phyloP scores from a whole-genome alignment of 2,329 filamentous ascomycete genomes.

The Xylaria sp. region DNA sequence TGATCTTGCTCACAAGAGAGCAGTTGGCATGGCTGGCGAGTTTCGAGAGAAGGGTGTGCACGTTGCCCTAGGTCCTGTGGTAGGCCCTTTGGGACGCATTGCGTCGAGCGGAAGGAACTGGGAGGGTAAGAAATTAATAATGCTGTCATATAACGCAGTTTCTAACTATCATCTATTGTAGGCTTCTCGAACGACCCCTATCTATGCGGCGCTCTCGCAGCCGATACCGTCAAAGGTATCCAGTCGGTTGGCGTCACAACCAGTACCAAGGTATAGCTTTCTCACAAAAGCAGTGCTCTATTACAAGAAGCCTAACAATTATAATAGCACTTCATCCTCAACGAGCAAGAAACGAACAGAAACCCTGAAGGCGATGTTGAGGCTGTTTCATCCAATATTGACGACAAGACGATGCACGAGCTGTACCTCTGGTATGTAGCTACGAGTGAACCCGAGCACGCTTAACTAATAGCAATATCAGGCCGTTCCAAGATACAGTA shows the following conservation, averaged over 20 bases:
- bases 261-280: slow-evolving; percentile 48
- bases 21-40: slow-evolving; percentile 74
- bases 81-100: slow-evolving; percentile 65
- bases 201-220: slow-evolving; percentile 51
- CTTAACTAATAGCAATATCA: slow-evolving; percentile 28
- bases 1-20: slow-evolving; percentile 67
- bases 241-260: slow-evolving; percentile 75
- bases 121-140: slow-evolving; percentile 51
- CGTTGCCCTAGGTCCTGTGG: slow-evolving; percentile 75
- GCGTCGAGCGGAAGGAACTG: slow-evolving; percentile 66
- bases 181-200: slow-evolving; percentile 60
- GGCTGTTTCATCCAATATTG: slow-evolving; percentile 57
- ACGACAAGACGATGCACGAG: slow-evolving; percentile 63
- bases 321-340: slow-evolving; percentile 61
- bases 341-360: slow-evolving; percentile 76
- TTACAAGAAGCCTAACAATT: neutral
- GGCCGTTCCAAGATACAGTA: slow-evolving; percentile 71
- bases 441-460: neutral
- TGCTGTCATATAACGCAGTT: neutral
- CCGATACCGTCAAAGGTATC: slow-evolving; percentile 65
- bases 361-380: slow-evolving; percentile 62
- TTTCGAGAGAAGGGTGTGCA: slow-evolving; percentile 78
- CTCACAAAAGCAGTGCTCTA: too few relatives aligned
- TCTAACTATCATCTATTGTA: slow-evolving; percentile 9
- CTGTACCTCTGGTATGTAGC: slow-evolving; percentile 62